Base-by-base conservation (phyloP, 805 yeast species). In the Gaillardinia entomophila region DNA sequence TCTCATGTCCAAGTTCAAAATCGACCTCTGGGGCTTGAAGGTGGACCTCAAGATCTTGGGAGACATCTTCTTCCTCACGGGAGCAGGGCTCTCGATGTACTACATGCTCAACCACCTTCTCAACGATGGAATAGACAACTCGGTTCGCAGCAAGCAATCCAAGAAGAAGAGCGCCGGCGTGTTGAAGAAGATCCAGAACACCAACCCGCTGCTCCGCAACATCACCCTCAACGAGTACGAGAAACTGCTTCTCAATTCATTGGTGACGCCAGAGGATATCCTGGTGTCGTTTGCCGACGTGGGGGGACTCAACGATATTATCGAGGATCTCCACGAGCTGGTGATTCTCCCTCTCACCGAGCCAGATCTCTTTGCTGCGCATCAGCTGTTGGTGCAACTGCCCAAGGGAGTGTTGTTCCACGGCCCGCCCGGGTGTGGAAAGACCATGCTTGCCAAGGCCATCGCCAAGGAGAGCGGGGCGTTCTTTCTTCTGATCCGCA, bases 391-490 rank as follows among this genome's bases (percentile, higher is more conserved):
- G 33, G 64, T 90, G 16, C 86, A 83, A 49, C 90, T 96, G 1
- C 98, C 98, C 2, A 88, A 86, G 50, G 98, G 98, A 26, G 97
- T 90, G 3, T 62, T 90, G 23, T 68, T 89, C 30, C 80, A 86
- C 51, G 97, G 97, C 0, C 97, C 97, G 3, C 97, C 97, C 0
- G 97, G 97, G 0, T 90, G 97, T 57, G 97, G 97, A 34, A 90
- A 90, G 60, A 90, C 97, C 3, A 86, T 90, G 96, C 66, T 90
- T 46, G 97, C 97, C 7, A 90, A 89, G 57, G 97, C 97, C 0
- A 71, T 90, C 24, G 97, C 97, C 1, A 73, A 77, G 35, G 96
- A 89, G 55, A 80, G 94, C 43, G 87, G 86, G 1, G 97, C 97
- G 0, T 87, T 81, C 46, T 90, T 90, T 60, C 73, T 90, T 31